These are phyloP conservation scores for Pseudogymnoascus sp. DNA, from an alignment of 2,329 filamentous ascomycete species.

Conservation along the genomic window DNA sequence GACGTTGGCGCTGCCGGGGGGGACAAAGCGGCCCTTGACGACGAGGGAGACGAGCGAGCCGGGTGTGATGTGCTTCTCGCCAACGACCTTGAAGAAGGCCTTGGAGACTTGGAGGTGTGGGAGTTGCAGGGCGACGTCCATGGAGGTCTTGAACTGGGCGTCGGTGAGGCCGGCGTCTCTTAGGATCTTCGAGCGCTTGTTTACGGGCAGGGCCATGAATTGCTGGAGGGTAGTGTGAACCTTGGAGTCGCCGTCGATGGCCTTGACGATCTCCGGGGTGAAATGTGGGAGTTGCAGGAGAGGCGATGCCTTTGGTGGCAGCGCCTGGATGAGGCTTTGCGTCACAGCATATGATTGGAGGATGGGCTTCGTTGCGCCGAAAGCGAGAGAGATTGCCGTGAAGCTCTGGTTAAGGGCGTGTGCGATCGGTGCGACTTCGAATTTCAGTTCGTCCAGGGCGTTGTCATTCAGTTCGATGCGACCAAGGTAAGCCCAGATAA, in stretches of 20 bases:
- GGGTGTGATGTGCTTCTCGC: constrained; percentile 86
- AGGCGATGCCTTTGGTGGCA: constrained; percentile 74
- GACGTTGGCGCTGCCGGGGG: constrained; percentile 68
- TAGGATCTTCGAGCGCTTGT: constrained; percentile 61
- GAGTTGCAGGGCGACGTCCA: constrained; percentile 73
- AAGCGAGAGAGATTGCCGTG: constrained; percentile 77
- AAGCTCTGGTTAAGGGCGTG: constrained; percentile 80
- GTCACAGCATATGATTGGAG: constrained; percentile 72
- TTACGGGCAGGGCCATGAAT: constrained; percentile 78
- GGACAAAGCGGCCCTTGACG: constrained; percentile 88
- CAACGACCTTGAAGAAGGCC: constrained; percentile 96
- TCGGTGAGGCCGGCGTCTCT: constrained; percentile 65
- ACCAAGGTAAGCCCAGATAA: constrained; percentile 92
- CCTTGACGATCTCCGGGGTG: constrained; percentile 55
- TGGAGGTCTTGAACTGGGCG: constrained; percentile 65
- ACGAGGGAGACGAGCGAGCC: constrained; percentile 89
- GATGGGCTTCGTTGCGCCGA: constrained; percentile 73
- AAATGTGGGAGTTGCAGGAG: constrained; percentile 88
- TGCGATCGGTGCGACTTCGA: constrained; percentile 79
- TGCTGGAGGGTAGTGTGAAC: constrained; percentile 71
- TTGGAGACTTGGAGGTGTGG: constrained; percentile 79
- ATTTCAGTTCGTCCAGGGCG: constrained; percentile 75
- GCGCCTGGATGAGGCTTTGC: constrained; percentile 83
- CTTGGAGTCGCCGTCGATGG: constrained; percentile 67
- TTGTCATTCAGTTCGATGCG: constrained; percentile 76